A percentile compares a stretch with the other conserved stretches of the same genome.
Evolutionary conservation across 2,329 filamentous ascomycete species (phyloP).

Genomic region (Xylogone sp.): DNA sequence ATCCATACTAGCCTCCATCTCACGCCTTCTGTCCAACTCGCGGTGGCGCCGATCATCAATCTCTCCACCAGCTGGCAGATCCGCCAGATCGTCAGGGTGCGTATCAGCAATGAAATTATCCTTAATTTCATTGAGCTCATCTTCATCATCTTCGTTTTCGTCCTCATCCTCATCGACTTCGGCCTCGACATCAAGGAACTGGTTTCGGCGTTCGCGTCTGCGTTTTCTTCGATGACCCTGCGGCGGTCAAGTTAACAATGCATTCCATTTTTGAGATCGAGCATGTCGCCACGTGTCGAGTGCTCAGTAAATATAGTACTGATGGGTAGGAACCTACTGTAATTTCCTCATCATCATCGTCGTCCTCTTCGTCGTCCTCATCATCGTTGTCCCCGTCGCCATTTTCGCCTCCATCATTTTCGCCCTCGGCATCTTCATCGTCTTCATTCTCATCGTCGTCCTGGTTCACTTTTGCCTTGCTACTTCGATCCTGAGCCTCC

Average conservation of each 20-base stretch:
- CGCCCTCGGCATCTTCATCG: constrained; percentile 40
- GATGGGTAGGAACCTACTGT: constrained; percentile 34
- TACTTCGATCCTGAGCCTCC: constrained; percentile 25
- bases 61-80: constrained; percentile 67
- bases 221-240: constrained; percentile 77
- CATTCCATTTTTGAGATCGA: constrained; percentile 25
- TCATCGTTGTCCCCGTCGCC: constrained; percentile 32
- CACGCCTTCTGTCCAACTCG: constrained; percentile 88
- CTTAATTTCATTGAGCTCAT: constrained; percentile 73
- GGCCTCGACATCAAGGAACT: constrained; percentile 96
- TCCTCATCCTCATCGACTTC: constrained; percentile 95
- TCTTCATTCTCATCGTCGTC: constrained; percentile 35
- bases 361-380: constrained; percentile 53
- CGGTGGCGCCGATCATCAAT: constrained; percentile 90
- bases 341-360: constrained; percentile 63
- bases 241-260: constrained; percentile 23
- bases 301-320: too few relatives aligned
- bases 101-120: constrained; percentile 86
- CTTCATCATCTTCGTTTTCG: constrained; percentile 82
- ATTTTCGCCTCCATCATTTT: constrained; percentile 28
- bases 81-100: constrained; percentile 84
- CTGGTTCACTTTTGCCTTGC: constrained; percentile 20
- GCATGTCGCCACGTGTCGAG: constrained; percentile 1
- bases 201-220: constrained; percentile 67
- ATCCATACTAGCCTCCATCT: constrained; percentile 83